Evolutionary conservation across 345 rosid species (phyloP).

Genomic region (Stellera chamaejasme): DNA sequence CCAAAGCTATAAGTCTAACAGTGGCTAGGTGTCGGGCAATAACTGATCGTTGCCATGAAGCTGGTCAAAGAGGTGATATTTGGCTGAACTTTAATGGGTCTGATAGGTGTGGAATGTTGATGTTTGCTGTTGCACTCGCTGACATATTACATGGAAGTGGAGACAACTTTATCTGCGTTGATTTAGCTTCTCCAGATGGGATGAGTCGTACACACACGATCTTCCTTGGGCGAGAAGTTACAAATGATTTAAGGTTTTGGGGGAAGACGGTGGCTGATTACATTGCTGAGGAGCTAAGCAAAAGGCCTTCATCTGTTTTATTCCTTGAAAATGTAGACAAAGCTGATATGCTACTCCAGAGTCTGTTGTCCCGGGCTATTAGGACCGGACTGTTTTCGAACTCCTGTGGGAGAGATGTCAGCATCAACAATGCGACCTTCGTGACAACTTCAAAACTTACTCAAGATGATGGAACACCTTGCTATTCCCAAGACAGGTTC

Average conservation of each 20-base stretch:
- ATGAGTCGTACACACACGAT: not conserved
- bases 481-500: slow-evolving; percentile 43
- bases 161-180: slow-evolving; percentile 43
- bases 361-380: slow-evolving; percentile 42
- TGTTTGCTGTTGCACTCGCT: slow-evolving; percentile 49
- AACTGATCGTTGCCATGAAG: slow-evolving; percentile 14
- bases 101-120: slow-evolving; percentile 43
- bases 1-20: slow-evolving; percentile 31
- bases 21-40: slow-evolving; percentile 20
- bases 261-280: slow-evolving; percentile 65
- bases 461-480: slow-evolving; percentile 10
- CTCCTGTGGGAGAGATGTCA: slow-evolving; percentile 58
- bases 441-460: slow-evolving; percentile 37
- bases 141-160: slow-evolving; percentile 42
- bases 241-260: slow-evolving; percentile 28
- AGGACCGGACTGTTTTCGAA: slow-evolving; percentile 52
- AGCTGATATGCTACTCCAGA: slow-evolving; percentile 48
- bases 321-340: slow-evolving; percentile 69
- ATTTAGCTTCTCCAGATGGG: slow-evolving; percentile 33
- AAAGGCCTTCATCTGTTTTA: slow-evolving; percentile 49
- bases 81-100: slow-evolving; percentile 66
- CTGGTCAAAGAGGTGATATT: slow-evolving; percentile 37
- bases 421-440: slow-evolving; percentile 44
- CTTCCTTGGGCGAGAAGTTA: slow-evolving; percentile 13
- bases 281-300: slow-evolving; percentile 48